A percentile compares a stretch with the other conserved stretches of the same genome.
phyloP scores from a whole-genome alignment of 1,284 basidiomycete species.

The Papiliotrema terrestris region DNA sequence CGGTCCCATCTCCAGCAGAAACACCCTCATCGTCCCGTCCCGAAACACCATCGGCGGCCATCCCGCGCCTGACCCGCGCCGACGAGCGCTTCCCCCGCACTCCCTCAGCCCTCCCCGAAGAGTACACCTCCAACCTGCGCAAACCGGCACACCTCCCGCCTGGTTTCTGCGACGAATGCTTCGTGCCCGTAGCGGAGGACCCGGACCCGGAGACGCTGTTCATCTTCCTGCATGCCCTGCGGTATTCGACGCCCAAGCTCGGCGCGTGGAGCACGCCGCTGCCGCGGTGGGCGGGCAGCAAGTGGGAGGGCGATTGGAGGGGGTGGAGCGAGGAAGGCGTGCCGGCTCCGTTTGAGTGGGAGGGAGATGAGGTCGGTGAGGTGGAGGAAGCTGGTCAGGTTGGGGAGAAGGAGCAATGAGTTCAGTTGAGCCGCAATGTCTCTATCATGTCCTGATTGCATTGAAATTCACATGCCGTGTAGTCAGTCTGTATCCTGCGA shows the following conservation, averaged over 20 bases:
- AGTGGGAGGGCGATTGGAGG: constrained; percentile 50
- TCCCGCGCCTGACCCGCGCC: background rate
- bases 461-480: too few species aligned
- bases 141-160: constrained; percentile 50
- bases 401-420: too few species aligned
- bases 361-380: background rate
- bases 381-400: background rate
- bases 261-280: constrained; percentile 48
- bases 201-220: constrained; percentile 84
- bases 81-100: constrained; percentile 9
- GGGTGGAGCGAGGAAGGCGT: constrained; percentile 36
- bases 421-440: too few species aligned
- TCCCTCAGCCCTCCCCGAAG: constrained; percentile 14
- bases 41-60: background rate
- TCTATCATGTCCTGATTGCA: too few species aligned
- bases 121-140: constrained; percentile 23
- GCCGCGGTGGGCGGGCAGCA: constrained; percentile 47
- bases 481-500: too few species aligned
- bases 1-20: background rate
- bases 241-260: constrained; percentile 60
- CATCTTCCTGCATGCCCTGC: constrained; percentile 87
- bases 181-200: constrained; percentile 82
- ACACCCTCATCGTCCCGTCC: too few species aligned
- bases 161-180: constrained; percentile 72
- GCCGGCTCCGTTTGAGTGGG: background rate